Base-by-base conservation (phyloP, 371 early-diverging fungal genomes). In the Chytridiales sp. region DNA sequence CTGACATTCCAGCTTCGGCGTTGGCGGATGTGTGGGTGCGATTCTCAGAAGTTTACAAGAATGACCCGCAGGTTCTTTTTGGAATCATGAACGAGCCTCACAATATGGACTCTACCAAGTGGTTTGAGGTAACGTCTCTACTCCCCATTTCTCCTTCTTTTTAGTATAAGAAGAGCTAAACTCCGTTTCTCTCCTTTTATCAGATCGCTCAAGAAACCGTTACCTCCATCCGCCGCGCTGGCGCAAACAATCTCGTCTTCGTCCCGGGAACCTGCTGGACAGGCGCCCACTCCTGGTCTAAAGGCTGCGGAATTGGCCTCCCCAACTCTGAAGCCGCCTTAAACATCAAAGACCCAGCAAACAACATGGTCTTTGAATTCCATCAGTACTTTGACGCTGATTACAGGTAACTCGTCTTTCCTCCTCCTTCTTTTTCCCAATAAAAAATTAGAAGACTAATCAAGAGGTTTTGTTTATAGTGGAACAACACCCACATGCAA, bases 41-140 rank as follows among this genome's bases (percentile, higher is more conserved):
- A 19, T 6, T 66, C 3, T 43, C 66, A 15, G 19, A 38, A 24
- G 31, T 42, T 27, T 68, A 47, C 48, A 22, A 11, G 13, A 31
- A 46, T 17, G 27, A 21, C 59, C 40, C 55, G 38, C 24, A 39
- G 0, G 67, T 68, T 17, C 26, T 30, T 15, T 68, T 68, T 41
- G 62, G 68, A 15, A 22, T 68, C 22, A 68, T 68, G 61, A 68
- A 68, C 48, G 69, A 68, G 54, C 69, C 69, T 40, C 9, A 69
- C 47, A 32, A 36, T 17, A 41, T 44, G 24, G 36, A 42, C 27
- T 19, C 62, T n/a, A 52, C 22, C 3, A 47, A 26, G 34, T 56
- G 52, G 64, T 26, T 31, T 26, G 4, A 26, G 0, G 48, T n/a
- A n/a, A n/a, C n/a, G n/a, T n/a, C n/a, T n/a, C n/a, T n/a, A n/a